Evolutionary conservation across 768 basidiomycete genomes (phyloP).

Genomic region (Guyanaporus albipodus): DNA sequence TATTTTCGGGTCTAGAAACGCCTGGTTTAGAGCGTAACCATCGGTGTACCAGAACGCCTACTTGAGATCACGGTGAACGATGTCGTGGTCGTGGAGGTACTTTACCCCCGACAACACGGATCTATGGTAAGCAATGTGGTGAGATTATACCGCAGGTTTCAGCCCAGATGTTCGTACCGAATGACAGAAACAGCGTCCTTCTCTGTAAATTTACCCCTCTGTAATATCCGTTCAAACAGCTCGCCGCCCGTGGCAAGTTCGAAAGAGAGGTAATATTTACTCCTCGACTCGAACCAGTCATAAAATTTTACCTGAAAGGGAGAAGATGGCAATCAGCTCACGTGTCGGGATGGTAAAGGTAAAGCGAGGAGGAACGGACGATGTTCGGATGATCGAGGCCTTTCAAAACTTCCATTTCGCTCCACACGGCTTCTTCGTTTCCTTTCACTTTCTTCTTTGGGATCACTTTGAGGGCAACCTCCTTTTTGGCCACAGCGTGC

Average conservation of each 20-base stretch:
- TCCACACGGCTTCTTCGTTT: conserved; percentile 83
- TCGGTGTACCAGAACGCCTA: conserved; percentile 29
- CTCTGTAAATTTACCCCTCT: conserved; percentile 91
- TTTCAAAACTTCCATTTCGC: conserved; percentile 90
- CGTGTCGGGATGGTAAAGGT: background rate
- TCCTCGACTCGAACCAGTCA: conserved; percentile 92
- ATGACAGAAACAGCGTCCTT: conserved; percentile 80
- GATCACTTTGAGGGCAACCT: conserved; percentile 87
- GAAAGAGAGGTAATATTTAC: conserved; percentile 94
- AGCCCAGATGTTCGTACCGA: conserved; percentile 42
- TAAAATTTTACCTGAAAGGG: conserved; percentile 82
- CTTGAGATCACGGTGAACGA: conserved; percentile 97
- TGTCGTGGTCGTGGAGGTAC: conserved; percentile 88
- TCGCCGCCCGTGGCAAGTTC: conserved; percentile 94
- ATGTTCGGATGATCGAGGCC: conserved; percentile 91
- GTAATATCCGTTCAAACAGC: conserved; percentile 83
- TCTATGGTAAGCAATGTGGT: too few relatives aligned
- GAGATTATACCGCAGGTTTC: background rate
- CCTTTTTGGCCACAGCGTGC: conserved; percentile 46
- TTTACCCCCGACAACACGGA: conserved; percentile 81
- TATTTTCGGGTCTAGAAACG: conserved; percentile 80
- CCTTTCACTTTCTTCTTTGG: conserved; percentile 95
- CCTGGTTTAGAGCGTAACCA: background rate
- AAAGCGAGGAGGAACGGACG: conserved; percentile 40
- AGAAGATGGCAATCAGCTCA: background rate